Percentiles rank a stretch among this genome's conserved stretches.
phyloP scores from a whole-genome alignment of 1,139 yeast genomes.

The Sugiyamaella pinicola region DNA sequence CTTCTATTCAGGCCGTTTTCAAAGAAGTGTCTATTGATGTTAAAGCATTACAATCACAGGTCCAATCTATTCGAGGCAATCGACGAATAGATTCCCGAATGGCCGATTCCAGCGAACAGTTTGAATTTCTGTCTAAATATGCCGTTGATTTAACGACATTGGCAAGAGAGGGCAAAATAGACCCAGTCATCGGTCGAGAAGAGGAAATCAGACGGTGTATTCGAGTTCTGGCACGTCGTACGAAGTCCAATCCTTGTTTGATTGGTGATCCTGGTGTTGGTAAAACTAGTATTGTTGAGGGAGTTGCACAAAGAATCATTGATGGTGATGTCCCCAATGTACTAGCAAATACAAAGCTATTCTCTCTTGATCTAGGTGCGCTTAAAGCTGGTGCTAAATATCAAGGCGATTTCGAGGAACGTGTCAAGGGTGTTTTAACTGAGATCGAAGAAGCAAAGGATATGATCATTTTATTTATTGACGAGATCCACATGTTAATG shows the following conservation, averaged over 20 bases:
- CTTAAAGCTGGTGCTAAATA: slow-evolving; percentile 98
- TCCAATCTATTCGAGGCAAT: slow-evolving; percentile 84
- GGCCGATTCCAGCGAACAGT: slow-evolving; percentile 85
- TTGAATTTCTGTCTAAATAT: slow-evolving; percentile 84
- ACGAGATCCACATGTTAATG: slow-evolving; percentile 98
- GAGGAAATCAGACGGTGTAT: slow-evolving; percentile 96
- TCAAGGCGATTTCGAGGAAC: slow-evolving; percentile 98
- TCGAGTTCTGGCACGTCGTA: slow-evolving; percentile 90
- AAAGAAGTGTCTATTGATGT: slow-evolving; percentile 70
- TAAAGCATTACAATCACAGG: slow-evolving; percentile 76
- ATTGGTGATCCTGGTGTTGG: slow-evolving; percentile 99
- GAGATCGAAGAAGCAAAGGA: slow-evolving; percentile 89
- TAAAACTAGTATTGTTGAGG: slow-evolving; percentile 96
- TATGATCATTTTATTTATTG: slow-evolving; percentile 86
- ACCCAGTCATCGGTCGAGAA: slow-evolving; percentile 98
- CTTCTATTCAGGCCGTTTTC: slow-evolving; percentile 67
- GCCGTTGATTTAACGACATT: slow-evolving; percentile 91
- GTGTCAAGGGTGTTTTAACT: slow-evolving; percentile 91
- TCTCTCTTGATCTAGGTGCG: slow-evolving; percentile 91
- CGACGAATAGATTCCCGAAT: slow-evolving; percentile 91
- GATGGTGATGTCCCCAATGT: slow-evolving; percentile 94
- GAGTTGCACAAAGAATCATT: slow-evolving; percentile 95
- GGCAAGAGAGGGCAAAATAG: slow-evolving; percentile 92
- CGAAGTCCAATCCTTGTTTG: slow-evolving; percentile 92
- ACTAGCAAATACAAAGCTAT: slow-evolving; percentile 74